Evolutionary conservation across 306 rosid genomes (phyloP), one percentile per base, ranked within the genome.

Genomic region (Vachellia collinsii): DNA sequence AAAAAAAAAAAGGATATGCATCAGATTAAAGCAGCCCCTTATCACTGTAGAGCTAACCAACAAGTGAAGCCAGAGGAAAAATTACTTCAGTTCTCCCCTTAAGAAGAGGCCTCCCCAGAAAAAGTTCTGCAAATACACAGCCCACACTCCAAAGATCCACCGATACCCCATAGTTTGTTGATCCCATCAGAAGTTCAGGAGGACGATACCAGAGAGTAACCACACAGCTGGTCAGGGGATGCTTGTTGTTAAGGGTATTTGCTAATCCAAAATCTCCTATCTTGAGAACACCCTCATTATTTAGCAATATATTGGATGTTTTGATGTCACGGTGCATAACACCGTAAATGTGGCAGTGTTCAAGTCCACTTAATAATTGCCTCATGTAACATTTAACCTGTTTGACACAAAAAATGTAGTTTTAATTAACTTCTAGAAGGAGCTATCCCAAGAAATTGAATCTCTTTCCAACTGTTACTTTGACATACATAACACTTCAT

Each of bases 151-250:
- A 96, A 13, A 96, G 91, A 83, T 96, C 99, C 76, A 96, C 93
- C 0, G 97, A 89, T 39, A 92, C 93, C 68, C 91, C 97, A 53
- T 96, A 96, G 59, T 70, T 88, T 3, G 98, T 96, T 12, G 99
- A 86, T 46, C 98, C 98, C 99, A 96, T 89, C 86, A 96, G 83
- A 65, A 93, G 97, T 79, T 96, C 99, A 2, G 99, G 99, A 74
- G 99, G 97, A 65, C 99, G 99, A 85, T 96, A 96, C 99, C 99
- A 96, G 42, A 96, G 86, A 7, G 99, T 96, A 82, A 96, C 98
- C n/a, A 96, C 99, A 64, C 99, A 92, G 62, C 97, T 96, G 25
- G 99, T 96, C 42, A 96, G 73, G 4, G 88, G 88, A 7, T 87
- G 91, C 84, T 82, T 96, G 85, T 79, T 88, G 81, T 67, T 90